phyloP scores from a whole-genome alignment of 495 filamentous ascomycete genomes.

The Penicillium lividum region DNA sequence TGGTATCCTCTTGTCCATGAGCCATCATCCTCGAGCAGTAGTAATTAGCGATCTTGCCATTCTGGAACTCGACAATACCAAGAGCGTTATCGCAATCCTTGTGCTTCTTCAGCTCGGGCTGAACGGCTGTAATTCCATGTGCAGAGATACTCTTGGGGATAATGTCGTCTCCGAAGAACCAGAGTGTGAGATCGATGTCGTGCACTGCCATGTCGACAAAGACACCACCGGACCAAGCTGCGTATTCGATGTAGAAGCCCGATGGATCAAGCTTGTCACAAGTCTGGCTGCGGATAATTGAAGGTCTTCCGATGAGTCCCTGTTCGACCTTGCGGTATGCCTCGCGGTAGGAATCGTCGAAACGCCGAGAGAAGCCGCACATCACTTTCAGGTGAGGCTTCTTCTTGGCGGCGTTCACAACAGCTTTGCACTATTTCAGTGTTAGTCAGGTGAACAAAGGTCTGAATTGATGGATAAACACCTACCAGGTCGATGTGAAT shows the following conservation, averaged over 20 bases:
- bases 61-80: slow-evolving; percentile 63
- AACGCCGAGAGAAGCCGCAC: slow-evolving; percentile 61
- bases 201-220: slow-evolving; percentile 62
- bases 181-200: slow-evolving; percentile 59
- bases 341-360: slow-evolving; percentile 57
- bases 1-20: slow-evolving; percentile 62
- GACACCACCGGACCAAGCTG: slow-evolving; percentile 58
- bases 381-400: slow-evolving; percentile 55
- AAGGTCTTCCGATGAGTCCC: slow-evolving; percentile 52
- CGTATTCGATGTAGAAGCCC: slow-evolving; percentile 59
- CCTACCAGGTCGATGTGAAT: slow-evolving; percentile 46
- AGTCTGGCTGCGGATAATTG: slow-evolving; percentile 57
- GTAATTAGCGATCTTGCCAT: slow-evolving; percentile 61
- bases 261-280: slow-evolving; percentile 58
- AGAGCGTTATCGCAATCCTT: slow-evolving; percentile 65
- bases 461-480: not conserved
- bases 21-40: slow-evolving; percentile 64
- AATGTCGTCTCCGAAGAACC: slow-evolving; percentile 56
- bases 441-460: not conserved
- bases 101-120: slow-evolving; percentile 59
- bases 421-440: slow-evolving; percentile 10
- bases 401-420: slow-evolving; percentile 18
- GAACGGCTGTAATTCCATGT: slow-evolving; percentile 59
- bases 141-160: slow-evolving; percentile 53
- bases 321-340: slow-evolving; percentile 46